Evolutionary conservation across 2,329 filamentous ascomycete genomes (phyloP).

Genomic region (Plectosphaerella cucumerina): DNA sequence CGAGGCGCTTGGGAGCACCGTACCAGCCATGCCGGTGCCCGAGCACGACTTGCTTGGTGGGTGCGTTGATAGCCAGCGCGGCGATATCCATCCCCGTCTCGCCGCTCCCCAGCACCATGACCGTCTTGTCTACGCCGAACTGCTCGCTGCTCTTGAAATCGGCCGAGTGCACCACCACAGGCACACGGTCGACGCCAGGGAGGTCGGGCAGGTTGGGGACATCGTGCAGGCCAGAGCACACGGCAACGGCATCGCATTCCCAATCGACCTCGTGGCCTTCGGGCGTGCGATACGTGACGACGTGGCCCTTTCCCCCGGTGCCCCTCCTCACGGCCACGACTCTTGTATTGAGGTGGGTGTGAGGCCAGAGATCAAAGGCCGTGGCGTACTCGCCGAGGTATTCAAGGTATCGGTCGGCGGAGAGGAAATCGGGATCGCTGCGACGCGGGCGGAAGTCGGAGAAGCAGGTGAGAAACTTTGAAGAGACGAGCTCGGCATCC

Average conservation of each 20-base stretch:
- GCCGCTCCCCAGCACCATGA: conserved; percentile 38
- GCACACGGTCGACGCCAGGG: conserved; percentile 30
- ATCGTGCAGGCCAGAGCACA: conserved; percentile 42
- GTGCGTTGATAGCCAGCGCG: conserved; percentile 37
- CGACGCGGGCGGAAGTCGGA: conserved; percentile 41
- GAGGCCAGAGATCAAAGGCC: conserved; percentile 29
- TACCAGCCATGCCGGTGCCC: conserved; percentile 43
- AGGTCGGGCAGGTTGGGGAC: conserved; percentile 32
- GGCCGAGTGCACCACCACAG: conserved; percentile 37
- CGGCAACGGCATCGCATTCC: conserved; percentile 39
- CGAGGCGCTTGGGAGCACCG: conserved; percentile 31
- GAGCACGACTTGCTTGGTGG: conserved; percentile 35
- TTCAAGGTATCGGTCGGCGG: conserved; percentile 30
- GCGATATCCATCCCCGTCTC: conserved; percentile 43
- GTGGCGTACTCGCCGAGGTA: conserved; percentile 38
- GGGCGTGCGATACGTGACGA: conserved; percentile 14
- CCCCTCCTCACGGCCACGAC: conserved; percentile 20
- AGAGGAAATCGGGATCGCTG: conserved; percentile 39
- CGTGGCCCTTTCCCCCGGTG: conserved; percentile 9
- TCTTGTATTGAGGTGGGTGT: conserved; percentile 28
- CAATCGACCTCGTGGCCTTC: conserved; percentile 17
- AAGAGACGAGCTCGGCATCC: conserved; percentile 44
- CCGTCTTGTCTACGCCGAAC: conserved; percentile 32
- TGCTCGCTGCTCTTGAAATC: conserved; percentile 35
- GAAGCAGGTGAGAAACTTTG: conserved; percentile 45